A percentile compares a stretch with the other conserved stretches of the same genome.
Evolutionary conservation across 2,329 filamentous ascomycete genomes (phyloP).

Genomic region (Ustilaginoidea virens): DNA sequence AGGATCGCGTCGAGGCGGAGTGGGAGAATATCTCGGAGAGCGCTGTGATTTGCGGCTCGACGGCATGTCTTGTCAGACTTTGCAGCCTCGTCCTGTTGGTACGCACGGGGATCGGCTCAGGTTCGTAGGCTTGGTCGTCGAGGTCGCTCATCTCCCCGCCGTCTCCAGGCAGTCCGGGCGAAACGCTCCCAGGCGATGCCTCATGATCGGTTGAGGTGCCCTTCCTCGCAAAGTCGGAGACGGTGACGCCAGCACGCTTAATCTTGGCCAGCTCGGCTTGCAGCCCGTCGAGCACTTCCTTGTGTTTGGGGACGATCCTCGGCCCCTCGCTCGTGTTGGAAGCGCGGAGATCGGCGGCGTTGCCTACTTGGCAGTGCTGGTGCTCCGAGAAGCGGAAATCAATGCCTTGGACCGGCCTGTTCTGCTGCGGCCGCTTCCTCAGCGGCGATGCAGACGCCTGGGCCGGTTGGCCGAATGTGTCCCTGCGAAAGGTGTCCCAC

Average conservation of each 20-base stretch:
- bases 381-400: conserved; percentile 41
- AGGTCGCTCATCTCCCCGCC: conserved; percentile 30
- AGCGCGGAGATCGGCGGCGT: conserved; percentile 10
- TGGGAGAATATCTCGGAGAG: conserved; percentile 4
- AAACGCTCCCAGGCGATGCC: neutral
- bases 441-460: conserved; percentile 9
- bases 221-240: conserved; percentile 7
- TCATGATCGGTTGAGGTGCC: too few species aligned
- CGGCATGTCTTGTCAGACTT: conserved; percentile 9
- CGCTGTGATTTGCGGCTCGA: conserved; percentile 14
- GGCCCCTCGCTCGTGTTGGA: conserved; percentile 11
- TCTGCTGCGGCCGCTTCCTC: conserved; percentile 10
- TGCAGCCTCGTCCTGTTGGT: conserved; percentile 11
- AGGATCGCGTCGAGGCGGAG: conserved; percentile 1
- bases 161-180: conserved; percentile 7
- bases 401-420: conserved; percentile 22
- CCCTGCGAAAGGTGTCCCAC: conserved; percentile 55
- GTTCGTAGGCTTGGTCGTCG: conserved; percentile 26
- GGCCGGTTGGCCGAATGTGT: conserved; percentile 22
- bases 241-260: conserved; percentile 6
- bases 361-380: conserved; percentile 28
- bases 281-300: conserved; percentile 25
- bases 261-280: conserved; percentile 22
- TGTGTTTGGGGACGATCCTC: conserved; percentile 25
- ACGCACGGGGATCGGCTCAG: conserved; percentile 9